These are phyloP conservation scores for Botrytis hyacinthi DNA, from an alignment of 2,329 filamentous ascomycete species.

Conservation along the genomic window DNA sequence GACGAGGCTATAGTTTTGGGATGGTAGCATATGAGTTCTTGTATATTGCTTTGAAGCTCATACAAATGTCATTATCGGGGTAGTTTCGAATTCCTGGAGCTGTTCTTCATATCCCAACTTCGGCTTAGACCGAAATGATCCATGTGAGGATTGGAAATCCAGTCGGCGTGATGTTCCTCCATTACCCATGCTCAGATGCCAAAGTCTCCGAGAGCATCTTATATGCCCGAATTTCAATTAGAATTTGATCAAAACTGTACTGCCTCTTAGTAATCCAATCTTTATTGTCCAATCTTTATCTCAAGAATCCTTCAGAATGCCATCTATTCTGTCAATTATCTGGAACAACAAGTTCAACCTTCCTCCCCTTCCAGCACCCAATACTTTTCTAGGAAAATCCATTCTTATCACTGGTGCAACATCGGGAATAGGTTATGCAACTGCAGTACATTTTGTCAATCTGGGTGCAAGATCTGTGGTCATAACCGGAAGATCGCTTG, in stretches of 20 bases:
- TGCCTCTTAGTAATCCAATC: not conserved
- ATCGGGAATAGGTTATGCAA: slow-evolving; percentile 43
- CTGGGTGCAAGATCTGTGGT: slow-evolving; percentile 44
- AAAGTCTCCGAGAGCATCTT: slow-evolving; percentile 22
- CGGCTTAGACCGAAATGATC: not conserved
- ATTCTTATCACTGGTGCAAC: slow-evolving; percentile 46
- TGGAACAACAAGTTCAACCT: slow-evolving; percentile 34
- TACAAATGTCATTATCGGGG: not conserved
- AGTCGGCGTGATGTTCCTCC: slow-evolving; percentile 19
- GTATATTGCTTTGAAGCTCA: not conserved
- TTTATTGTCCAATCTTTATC: not conserved
- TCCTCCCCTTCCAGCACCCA: slow-evolving; percentile 31
- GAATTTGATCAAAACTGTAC: slow-evolving; percentile 12
- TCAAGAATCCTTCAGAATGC: not conserved
- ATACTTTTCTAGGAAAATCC: slow-evolving; percentile 34
- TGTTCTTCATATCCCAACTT: not conserved
- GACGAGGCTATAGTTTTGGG: not conserved
- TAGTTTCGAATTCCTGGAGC: too few species aligned
- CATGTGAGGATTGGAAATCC: slow-evolving; percentile 15
- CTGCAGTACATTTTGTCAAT: slow-evolving; percentile 43
- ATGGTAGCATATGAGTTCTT: not conserved
- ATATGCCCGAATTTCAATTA: not conserved
- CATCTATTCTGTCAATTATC: slow-evolving; percentile 17
- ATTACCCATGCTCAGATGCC: not conserved
- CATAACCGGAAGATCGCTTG: slow-evolving; percentile 42